phyloP scores from a whole-genome alignment of 2,329 filamentous ascomycete species.

The Zymoseptoria pseudotritici region DNA sequence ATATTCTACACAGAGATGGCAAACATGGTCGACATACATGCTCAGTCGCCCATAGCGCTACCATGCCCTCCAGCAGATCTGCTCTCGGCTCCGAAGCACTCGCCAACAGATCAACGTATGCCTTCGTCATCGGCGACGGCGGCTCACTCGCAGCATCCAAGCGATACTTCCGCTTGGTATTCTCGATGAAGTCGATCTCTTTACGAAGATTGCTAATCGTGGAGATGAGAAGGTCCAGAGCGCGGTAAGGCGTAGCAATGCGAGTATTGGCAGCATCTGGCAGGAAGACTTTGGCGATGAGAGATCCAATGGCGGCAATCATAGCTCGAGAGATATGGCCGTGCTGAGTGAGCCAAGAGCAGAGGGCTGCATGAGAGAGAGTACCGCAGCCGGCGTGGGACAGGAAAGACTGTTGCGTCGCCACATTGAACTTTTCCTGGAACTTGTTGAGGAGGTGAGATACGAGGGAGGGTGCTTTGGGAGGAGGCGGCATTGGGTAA shows the following conservation, averaged over 20 bases:
- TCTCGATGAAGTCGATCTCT: slow-evolving; percentile 61
- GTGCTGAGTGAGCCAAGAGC: slow-evolving; percentile 65
- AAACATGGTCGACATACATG: slow-evolving; percentile 34
- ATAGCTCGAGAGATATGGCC: slow-evolving; percentile 64
- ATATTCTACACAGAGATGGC: not conserved
- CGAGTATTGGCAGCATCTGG: slow-evolving; percentile 39
- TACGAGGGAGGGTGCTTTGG: slow-evolving; percentile 45
- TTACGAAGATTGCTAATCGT: slow-evolving; percentile 59
- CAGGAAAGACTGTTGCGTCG: slow-evolving; percentile 62
- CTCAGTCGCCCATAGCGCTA: slow-evolving; percentile 74
- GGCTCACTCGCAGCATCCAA: slow-evolving; percentile 44
- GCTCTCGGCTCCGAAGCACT: slow-evolving; percentile 45
- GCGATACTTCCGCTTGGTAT: slow-evolving; percentile 53
- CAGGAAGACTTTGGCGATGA: slow-evolving; percentile 56
- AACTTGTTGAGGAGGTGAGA: slow-evolving; percentile 48
- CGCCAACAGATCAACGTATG: slow-evolving; percentile 53
- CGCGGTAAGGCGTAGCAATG: slow-evolving; percentile 46
- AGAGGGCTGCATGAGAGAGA: slow-evolving; percentile 49
- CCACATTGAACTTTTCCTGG: slow-evolving; percentile 41
- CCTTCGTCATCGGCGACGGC: slow-evolving; percentile 44
- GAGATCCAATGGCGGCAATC: slow-evolving; percentile 57
- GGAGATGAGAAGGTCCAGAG: slow-evolving; percentile 56
- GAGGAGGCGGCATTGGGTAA: slow-evolving; percentile 12
- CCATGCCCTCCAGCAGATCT: slow-evolving; percentile 58
- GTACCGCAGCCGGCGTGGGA: slow-evolving; percentile 56